These are phyloP conservation scores for Salix arbutifolia DNA, from an alignment of 345 rosid species.

Conservation along the genomic window DNA sequence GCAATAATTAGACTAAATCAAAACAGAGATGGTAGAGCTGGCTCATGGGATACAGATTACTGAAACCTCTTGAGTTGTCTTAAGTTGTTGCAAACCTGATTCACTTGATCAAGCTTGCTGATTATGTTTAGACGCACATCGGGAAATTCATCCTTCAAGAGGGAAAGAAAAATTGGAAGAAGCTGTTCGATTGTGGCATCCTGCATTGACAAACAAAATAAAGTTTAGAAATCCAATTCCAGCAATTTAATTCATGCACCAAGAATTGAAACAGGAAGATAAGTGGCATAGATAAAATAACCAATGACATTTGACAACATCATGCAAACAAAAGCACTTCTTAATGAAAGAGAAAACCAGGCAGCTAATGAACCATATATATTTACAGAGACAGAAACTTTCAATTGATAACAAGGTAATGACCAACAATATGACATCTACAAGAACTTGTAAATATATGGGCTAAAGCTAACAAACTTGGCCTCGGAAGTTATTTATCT, in stretches of 20 bases:
- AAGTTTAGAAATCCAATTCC: slow-evolving; percentile 6
- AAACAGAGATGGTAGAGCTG: background rate
- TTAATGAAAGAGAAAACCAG: background rate
- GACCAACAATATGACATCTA: background rate
- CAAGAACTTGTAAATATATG: background rate
- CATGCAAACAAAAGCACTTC: background rate
- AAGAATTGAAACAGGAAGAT: background rate
- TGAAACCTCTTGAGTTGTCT: background rate
- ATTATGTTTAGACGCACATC: slow-evolving; percentile 95
- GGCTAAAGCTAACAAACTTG: background rate
- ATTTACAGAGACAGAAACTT: background rate
- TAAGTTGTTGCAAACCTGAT: slow-evolving; percentile 56
- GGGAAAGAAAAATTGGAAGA: slow-evolving; percentile 93
- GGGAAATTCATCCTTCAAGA: slow-evolving; percentile 92
- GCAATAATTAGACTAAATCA: background rate
- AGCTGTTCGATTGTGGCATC: slow-evolving; percentile 96
- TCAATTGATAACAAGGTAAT: too few relatives aligned
- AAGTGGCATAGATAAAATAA: background rate
- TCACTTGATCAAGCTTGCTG: slow-evolving; percentile 99
- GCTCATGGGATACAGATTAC: background rate
- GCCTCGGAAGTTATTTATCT: background rate
- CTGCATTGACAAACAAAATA: slow-evolving; percentile 32
- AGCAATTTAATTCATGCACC: background rate
- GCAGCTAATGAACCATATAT: background rate
- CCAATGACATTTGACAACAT: background rate